Evolutionary conservation across 2,329 filamentous ascomycete genomes (phyloP).

Genomic region (Diplodia seriata): DNA sequence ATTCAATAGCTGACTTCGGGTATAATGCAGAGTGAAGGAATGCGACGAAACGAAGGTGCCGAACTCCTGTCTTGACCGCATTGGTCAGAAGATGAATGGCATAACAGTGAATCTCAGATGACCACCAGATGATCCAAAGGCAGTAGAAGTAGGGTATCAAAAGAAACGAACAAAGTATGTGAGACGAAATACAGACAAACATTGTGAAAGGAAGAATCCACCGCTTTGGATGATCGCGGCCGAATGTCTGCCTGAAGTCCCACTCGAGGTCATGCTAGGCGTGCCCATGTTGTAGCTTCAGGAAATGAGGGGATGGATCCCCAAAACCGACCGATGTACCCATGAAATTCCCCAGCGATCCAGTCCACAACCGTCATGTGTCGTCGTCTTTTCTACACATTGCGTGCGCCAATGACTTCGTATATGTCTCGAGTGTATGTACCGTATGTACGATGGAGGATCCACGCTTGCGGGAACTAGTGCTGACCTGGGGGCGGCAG

Average conservation of each 20-base stretch:
- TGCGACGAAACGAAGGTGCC: constrained; percentile 28
- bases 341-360: background rate
- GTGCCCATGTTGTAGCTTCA: background rate
- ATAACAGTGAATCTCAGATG: constrained; percentile 20
- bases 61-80: constrained; percentile 23
- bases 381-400: background rate
- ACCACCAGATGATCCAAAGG: constrained; percentile 21
- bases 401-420: constrained; percentile 4
- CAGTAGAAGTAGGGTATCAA: constrained; percentile 31
- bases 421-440: constrained; percentile 19
- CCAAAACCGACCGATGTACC: background rate
- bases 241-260: constrained; percentile 2
- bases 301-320: background rate
- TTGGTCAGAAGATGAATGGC: constrained; percentile 5
- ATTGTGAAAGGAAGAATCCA: background rate
- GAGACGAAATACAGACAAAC: constrained; percentile 13
- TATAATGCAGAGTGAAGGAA: constrained; percentile 29
- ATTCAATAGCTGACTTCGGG: constrained; percentile 22
- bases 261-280: background rate
- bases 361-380: constrained; percentile 1
- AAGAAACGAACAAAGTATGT: constrained; percentile 28
- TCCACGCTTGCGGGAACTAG: constrained; percentile 8
- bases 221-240: background rate
- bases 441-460: constrained; percentile 17
- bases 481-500: constrained; percentile 26